Evolutionary conservation across 805 yeast genomes (phyloP).

Genomic region (Candida stauntonica): DNA sequence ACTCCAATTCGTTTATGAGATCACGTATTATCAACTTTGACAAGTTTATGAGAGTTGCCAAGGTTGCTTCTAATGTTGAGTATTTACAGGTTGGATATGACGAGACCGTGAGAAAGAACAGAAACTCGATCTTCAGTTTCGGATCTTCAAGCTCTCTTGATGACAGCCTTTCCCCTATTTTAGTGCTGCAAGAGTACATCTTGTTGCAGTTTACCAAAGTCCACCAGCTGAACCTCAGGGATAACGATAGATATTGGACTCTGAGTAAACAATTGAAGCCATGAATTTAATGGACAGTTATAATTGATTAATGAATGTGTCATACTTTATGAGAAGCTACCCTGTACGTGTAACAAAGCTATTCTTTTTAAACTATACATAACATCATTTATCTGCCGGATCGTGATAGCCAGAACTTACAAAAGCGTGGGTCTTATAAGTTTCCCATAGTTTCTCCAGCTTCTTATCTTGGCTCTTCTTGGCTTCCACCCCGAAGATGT

Average conservation of each 20-base stretch:
- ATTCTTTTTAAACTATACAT: background rate
- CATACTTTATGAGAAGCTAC: too few species aligned
- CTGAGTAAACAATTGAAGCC: slow-evolving; percentile 44
- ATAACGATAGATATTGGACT: slow-evolving; percentile 69
- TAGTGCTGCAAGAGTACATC: slow-evolving; percentile 45
- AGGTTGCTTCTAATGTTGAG: slow-evolving; percentile 63
- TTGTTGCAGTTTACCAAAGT: slow-evolving; percentile 69
- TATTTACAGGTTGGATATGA: slow-evolving; percentile 60
- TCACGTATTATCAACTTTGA: slow-evolving; percentile 63
- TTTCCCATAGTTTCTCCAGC: slow-evolving; percentile 48
- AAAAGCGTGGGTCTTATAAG: slow-evolving; percentile 55
- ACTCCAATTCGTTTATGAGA: slow-evolving; percentile 45
- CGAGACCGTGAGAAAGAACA: slow-evolving; percentile 21
- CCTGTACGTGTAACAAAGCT: background rate
- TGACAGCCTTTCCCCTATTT: slow-evolving; percentile 31
- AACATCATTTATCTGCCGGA: slow-evolving; percentile 1
- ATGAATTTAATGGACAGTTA: background rate
- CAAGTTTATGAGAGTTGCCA: slow-evolving; percentile 63
- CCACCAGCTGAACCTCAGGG: slow-evolving; percentile 51
- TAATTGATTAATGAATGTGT: background rate
- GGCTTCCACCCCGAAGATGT: slow-evolving; percentile 1
- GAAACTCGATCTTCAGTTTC: slow-evolving; percentile 25
- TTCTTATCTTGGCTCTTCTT: slow-evolving; percentile 16
- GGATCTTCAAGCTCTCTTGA: slow-evolving; percentile 18
- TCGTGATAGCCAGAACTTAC: slow-evolving; percentile 30